Evolutionary conservation across 805 yeast species (phyloP), one percentile per base, ranked within the genome.

Genomic region (Candida orba): DNA sequence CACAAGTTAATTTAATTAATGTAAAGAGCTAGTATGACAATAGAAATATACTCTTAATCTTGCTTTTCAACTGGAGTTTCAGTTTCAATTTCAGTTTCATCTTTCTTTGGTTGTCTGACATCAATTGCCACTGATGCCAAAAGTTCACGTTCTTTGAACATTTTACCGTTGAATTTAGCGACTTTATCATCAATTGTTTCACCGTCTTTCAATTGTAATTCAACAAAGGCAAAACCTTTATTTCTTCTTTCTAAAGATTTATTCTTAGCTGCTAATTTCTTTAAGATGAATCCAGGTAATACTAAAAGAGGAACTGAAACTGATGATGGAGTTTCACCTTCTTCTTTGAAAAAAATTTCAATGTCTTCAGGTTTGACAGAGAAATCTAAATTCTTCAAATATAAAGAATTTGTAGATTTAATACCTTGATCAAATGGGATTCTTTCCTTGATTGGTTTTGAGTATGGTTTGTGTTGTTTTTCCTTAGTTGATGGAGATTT

Each of bases 41-140:
- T 27, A 8, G 14, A 6, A 27, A 13, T 27, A 13, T 27, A n/a
- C n/a, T n/a, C 15, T 31, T 10, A 31, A 15, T 31, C 34, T 31
- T 31, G 18, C 9, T 15, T 17, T 31, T 31, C 34, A 31, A 17
- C 17, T n/a, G 8, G 12, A 31, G 18, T 30, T 13, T 30, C 33
- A 30, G 17, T 9, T 30, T 30, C n/a, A 30, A n/a, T 30, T 30
- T 30, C 33, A n/a, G 39, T 49, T 22, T 57, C 59, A 25, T 57
- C 62, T 30, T 56, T 65, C 45, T 58, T 54, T 30, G 49, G 23
- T 33, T 41, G 45, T 50, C 72, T 67, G 10, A 80, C 68, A 55
- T 81, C 86, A 49, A 84, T 74, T 18, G 96, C 96, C 53, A 81
- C 74, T 51, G 81, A 82, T 46, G 84, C 87, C 37, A 73, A 66